Percentiles rank a stretch among this genome's conserved stretches.
phyloP scores from a whole-genome alignment of 1,139 yeast genomes.

The Blastobotrys apis region DNA sequence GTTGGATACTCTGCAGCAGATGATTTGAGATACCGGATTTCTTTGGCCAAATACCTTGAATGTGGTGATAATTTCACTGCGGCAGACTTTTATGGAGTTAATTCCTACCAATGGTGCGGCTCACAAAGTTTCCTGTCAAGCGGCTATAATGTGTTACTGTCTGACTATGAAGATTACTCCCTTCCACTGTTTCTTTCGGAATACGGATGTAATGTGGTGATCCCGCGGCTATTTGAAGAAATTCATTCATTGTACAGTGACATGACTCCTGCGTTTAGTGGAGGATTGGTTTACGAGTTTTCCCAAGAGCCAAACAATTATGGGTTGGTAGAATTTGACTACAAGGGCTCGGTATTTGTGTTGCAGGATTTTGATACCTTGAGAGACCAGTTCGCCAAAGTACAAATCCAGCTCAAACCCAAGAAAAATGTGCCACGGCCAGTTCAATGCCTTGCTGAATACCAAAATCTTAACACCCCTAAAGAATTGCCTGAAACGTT shows the following conservation, averaged over 20 bases:
- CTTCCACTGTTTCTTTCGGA: conserved; percentile 87
- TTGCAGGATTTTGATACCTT: conserved; percentile 34
- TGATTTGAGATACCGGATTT: conserved; percentile 67
- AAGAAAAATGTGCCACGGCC: conserved; percentile 22
- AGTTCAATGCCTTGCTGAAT: conserved; percentile 25
- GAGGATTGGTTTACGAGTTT: conserved; percentile 90
- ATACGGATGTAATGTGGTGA: conserved; percentile 85
- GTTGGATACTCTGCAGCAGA: conserved; percentile 98
- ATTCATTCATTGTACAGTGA: conserved; percentile 46
- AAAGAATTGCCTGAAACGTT: conserved; percentile 29
- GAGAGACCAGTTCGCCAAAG: conserved; percentile 19
- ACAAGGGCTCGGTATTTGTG: conserved; percentile 48
- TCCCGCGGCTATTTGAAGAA: conserved; percentile 80
- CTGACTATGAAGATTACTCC: conserved; percentile 55
- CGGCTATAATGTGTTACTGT: conserved; percentile 63
- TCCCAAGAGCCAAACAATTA: conserved; percentile 85
- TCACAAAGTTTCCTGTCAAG: conserved; percentile 57
- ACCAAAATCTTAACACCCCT: conserved; percentile 30
- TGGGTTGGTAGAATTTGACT: conserved; percentile 68
- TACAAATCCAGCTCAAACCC: conserved; percentile 18
- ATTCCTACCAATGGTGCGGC: conserved; percentile 95
- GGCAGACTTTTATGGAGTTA: conserved; percentile 92
- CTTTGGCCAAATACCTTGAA: conserved; percentile 76
- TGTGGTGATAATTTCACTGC: conserved; percentile 61
- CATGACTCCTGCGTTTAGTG: conserved; percentile 58